These are phyloP conservation scores for Amoeboaphelidium protococcarum DNA, from an alignment of 371 early-diverging fungal genomes.

Conservation along the genomic window DNA sequence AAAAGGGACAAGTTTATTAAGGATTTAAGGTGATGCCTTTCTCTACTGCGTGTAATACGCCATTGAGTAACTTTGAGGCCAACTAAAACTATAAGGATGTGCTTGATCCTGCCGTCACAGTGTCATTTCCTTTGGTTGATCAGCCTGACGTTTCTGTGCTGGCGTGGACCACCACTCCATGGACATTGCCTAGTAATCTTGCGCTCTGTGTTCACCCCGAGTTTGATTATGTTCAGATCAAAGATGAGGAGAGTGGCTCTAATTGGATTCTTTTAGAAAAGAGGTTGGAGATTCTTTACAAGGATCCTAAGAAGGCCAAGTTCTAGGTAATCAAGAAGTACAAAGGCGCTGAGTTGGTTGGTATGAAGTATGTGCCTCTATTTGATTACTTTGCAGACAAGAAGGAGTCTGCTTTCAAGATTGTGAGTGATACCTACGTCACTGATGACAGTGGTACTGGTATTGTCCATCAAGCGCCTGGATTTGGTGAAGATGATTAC, in stretches of 20 bases:
- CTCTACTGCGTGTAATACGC: constrained; percentile 89
- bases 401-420: constrained; percentile 57
- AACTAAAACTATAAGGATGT: constrained; percentile 98
- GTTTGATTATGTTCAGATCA: constrained; percentile 85
- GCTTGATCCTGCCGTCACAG: constrained; percentile 76
- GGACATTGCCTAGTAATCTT: constrained; percentile 97
- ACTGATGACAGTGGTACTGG: constrained; percentile 95
- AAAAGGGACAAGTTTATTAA: constrained; percentile 90
- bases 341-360: constrained; percentile 60
- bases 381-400: constrained; percentile 54
- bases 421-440: constrained; percentile 78
- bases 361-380: constrained; percentile 71
- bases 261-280: constrained; percentile 63
- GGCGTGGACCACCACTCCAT: constrained; percentile 99
- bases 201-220: constrained; percentile 81
- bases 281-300: constrained; percentile 63
- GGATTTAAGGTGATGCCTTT: constrained; percentile 94
- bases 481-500: constrained; percentile 99
- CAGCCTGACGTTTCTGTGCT: constrained; percentile 58
- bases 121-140: constrained; percentile 73
- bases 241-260: constrained; percentile 43
- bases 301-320: constrained; percentile 82
- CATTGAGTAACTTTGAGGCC: constrained; percentile 98
- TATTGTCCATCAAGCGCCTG: constrained; percentile 98
- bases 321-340: constrained; percentile 50